phyloP scores from a whole-genome alignment of 257 asterid genomes.

The Paraleonurus japonicus region DNA sequence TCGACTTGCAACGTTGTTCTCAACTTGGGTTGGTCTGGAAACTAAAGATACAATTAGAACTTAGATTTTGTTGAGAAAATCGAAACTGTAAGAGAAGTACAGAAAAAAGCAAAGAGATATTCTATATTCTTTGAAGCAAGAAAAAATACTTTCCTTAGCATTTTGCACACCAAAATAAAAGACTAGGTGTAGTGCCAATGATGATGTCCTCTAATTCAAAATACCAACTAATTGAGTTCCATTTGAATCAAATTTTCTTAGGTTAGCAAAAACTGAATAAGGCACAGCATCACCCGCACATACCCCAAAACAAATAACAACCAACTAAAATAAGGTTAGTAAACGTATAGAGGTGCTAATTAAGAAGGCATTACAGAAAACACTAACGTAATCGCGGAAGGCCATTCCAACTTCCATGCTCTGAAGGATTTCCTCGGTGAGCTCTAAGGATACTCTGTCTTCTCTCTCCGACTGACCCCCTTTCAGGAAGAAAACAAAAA shows the following conservation, averaged over 20 bases:
- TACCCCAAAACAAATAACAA: not conserved
- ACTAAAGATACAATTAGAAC: not conserved
- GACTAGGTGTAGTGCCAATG: not conserved
- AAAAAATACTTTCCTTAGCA: not conserved
- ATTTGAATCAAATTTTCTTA: not conserved
- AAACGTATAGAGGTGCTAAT: not conserved
- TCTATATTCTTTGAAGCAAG: not conserved
- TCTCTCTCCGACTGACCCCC: constrained; percentile 79
- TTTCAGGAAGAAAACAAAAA: constrained; percentile 12
- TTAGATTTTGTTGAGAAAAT: not conserved
- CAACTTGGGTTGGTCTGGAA: not conserved
- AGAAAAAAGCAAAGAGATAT: not conserved
- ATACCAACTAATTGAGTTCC: not conserved
- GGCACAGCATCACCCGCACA: not conserved
- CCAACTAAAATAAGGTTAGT: not conserved
- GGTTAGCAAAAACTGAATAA: not conserved
- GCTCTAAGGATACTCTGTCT: constrained; percentile 75
- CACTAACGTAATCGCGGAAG: constrained; percentile 82
- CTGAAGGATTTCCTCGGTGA: constrained; percentile 87
- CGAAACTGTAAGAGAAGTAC: not conserved
- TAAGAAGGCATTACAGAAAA: not conserved
- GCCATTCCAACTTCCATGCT: constrained; percentile 99
- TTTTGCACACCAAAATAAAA: not conserved
- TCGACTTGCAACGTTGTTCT: not conserved
- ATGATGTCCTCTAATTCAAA: not conserved